Evolutionary conservation across 176 grass and related monocot genomes (phyloP).

Genomic region (Rhipidocladum racemiflorum): DNA sequence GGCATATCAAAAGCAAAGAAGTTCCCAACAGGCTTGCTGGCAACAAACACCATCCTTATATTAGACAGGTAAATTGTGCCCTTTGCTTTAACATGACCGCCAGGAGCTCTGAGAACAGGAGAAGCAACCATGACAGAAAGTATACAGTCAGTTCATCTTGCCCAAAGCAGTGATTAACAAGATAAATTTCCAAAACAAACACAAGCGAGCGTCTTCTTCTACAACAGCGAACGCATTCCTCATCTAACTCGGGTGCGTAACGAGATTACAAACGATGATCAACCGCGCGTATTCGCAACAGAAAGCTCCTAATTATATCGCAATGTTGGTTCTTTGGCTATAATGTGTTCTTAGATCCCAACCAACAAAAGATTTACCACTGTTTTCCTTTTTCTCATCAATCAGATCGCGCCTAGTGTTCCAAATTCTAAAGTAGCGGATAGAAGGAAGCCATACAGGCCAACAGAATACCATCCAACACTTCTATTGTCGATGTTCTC

Average conservation of each 20-base stretch:
- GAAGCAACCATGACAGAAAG: background rate
- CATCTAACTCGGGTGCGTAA: background rate
- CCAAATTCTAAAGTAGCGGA: background rate
- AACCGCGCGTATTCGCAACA: background rate
- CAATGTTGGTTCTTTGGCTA: background rate
- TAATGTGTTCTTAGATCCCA: background rate
- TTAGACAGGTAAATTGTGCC: slow-evolving; percentile 96
- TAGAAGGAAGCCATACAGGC: background rate
- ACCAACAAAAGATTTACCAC: background rate
- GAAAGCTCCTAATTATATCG: background rate
- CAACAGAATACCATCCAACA: background rate
- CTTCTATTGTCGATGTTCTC: background rate
- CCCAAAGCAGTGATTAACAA: background rate
- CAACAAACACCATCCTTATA: slow-evolving; percentile 94
- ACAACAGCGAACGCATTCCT: background rate
- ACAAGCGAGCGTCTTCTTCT: background rate
- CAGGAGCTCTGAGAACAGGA: slow-evolving; percentile 54
- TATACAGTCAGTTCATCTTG: background rate
- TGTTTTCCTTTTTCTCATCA: background rate
- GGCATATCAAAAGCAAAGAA: slow-evolving; percentile 94
- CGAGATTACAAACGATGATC: background rate
- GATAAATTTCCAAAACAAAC: background rate
- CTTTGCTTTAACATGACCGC: slow-evolving; percentile 71
- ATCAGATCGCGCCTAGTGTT: background rate
- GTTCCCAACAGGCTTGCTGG: slow-evolving; percentile 71